Conservation (phyloP, 1,139 yeast genomes). For the Candida mesenterica region DNA sequence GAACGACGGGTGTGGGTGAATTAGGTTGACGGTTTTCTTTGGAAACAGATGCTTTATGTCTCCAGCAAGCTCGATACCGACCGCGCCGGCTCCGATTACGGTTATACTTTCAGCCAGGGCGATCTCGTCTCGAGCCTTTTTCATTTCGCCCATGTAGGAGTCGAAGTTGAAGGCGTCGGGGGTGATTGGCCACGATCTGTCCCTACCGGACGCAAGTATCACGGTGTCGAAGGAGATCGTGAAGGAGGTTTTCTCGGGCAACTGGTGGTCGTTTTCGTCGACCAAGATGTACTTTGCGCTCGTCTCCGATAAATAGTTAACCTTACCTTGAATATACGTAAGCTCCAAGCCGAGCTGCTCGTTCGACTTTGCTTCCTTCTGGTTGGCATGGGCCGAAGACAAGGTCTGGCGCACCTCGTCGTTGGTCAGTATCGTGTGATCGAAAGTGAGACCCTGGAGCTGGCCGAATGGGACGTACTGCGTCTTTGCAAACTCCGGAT, state of each 20-base stretch:
- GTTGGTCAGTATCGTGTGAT: slow-evolving; percentile 25
- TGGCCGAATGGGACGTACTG: slow-evolving; percentile 39
- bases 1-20: slow-evolving; percentile 39
- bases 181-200: slow-evolving; percentile 54
- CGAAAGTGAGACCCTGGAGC: slow-evolving; percentile 31
- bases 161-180: slow-evolving; percentile 38
- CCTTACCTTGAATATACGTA: slow-evolving; percentile 42
- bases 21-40: slow-evolving; percentile 32
- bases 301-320: slow-evolving; percentile 28
- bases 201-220: slow-evolving; percentile 50
- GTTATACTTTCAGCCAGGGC: slow-evolving; percentile 25
- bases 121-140: slow-evolving; percentile 24
- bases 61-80: slow-evolving; percentile 51
- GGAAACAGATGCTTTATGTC: slow-evolving; percentile 40
- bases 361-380: slow-evolving; percentile 15
- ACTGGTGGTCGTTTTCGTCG: slow-evolving; percentile 9
- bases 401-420: slow-evolving; percentile 15
- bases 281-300: slow-evolving; percentile 25
- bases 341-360: slow-evolving; percentile 18
- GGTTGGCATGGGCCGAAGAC: slow-evolving; percentile 10
- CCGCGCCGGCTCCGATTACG: slow-evolving; percentile 51
- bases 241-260: slow-evolving; percentile 13
- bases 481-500: slow-evolving; percentile 43
- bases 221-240: slow-evolving; percentile 47
- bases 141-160: slow-evolving; percentile 34